Base-by-base conservation (phyloP, 305 asterid species). In the Fraxinus nigra region DNA sequence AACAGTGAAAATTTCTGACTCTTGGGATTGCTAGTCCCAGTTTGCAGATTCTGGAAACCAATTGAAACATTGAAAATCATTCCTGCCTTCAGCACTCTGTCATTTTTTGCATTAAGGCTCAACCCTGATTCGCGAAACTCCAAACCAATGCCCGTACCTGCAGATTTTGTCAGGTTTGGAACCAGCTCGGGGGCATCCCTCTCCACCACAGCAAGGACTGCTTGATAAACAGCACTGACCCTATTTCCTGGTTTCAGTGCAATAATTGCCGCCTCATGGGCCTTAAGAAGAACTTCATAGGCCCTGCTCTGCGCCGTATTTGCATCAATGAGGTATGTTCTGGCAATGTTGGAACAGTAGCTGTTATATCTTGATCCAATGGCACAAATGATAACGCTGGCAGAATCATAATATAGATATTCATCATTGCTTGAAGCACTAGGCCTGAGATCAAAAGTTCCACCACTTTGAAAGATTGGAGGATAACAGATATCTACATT, bases 401-500 rank as follows among this genome's bases (percentile, higher is more conserved):
- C 81, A 28, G 92, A 80, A 85, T 91, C 96, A 80, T 89, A 93
- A 82, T 87, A 91, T n/a, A 93, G 82, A 80, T 80, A 11, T 8
- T 90, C 93, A 75, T 92, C 93, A 43, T 90, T 89, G 87, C 96
- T 92, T 28, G 89, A 75, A 33, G 98, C 97, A 86, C 94, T 89
- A 33, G 98, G 97, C 70, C 90, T 85, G 28, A 93, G 92, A 87
- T 93, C 93, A 65, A 92, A 93, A 13, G 59, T 83, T 24, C 93
- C 97, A 79, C 98, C 98, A 76, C 98, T 93, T 84, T 93, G 95
- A 85, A 93, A 90, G 77, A 91, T 89, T 5, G 97, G 98, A 43
- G 95, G 97, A 82, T 91, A 90, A 84, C 97, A 93, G 18, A 93
- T 93, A 87, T 92, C 97, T 3, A 91, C 89, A 84, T 92, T 93